Base-by-base conservation (phyloP, 2,329 filamentous ascomycete species). In the Truncatella angustata region DNA sequence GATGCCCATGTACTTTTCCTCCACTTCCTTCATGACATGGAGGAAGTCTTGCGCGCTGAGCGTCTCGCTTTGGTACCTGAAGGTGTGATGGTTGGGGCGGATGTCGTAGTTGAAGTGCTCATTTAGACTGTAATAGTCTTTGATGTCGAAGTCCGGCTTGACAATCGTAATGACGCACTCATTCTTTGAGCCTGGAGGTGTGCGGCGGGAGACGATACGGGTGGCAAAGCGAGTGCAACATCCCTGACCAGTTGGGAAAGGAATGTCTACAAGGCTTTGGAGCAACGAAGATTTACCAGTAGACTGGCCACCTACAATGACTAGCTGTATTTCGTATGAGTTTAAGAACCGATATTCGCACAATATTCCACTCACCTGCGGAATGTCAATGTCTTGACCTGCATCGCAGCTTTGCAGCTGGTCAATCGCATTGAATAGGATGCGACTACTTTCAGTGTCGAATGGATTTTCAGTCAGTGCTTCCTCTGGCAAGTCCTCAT, bases 161-260 rank as follows among this genome's bases (percentile, higher is more conserved):
- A 63, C 57, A 23, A 73, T 69, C 0, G 63, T 65, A 9, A 71
- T 67, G 7, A 61, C 59, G 32, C 68, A 64, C 4, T 55, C 54
- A 23, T 66, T 67, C 11, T 51, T 21, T 2, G 58, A 66, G 1
- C 57, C 62, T 0, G 64, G 64, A 0, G 59, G 54, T 0, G 69
- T 69, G 5, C 65, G 64, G 0, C 65, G 62, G 5, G 72, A 70
- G n/a, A 67, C 60, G 6, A 72, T 71, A 1, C 68, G 63, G 0
- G 67, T 72, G 0, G 70, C 67, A 36, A 70, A 73, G 14, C 70
- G 64, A 39, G 70, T 72, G 46, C 70, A 73, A 16, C 64, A 61
- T 0, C 59, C 58, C 5, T 52, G 58, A 10, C 63, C 63, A 1
- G 68, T 62, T 0, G 65, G 66, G 30, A 73, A 73, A 0, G 70